A percentile compares a stretch with the other conserved stretches of the same genome.
phyloP scores from a whole-genome alignment of 441 rosid genomes.

The Sinapis alba region DNA sequence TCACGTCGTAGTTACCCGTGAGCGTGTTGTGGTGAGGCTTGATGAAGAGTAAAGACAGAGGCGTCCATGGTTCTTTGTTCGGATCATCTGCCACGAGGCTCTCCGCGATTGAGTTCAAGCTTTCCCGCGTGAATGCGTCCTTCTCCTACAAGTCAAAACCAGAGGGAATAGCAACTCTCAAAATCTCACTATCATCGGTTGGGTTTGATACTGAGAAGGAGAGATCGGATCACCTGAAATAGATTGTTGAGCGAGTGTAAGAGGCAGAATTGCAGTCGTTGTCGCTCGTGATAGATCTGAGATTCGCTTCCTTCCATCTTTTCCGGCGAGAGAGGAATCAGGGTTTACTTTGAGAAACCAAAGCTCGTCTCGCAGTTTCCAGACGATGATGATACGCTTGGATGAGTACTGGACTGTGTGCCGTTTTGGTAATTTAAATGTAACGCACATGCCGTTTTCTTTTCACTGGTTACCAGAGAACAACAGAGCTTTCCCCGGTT shows the following conservation, averaged over 20 bases:
- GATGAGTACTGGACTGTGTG: background rate
- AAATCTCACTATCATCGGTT: background rate
- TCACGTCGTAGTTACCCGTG: constrained; percentile 84
- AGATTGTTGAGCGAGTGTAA: constrained; percentile 91
- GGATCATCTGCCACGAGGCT: constrained; percentile 67
- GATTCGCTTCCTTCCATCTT: constrained; percentile 48
- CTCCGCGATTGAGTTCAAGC: constrained; percentile 67
- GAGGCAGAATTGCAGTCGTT: constrained; percentile 80
- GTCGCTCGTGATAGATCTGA: constrained; percentile 79
- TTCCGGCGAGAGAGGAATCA: constrained; percentile 7
- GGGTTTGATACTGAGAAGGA: background rate
- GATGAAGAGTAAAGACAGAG: constrained; percentile 67
- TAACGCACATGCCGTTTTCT: background rate
- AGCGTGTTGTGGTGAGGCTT: constrained; percentile 84
- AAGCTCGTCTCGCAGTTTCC: background rate
- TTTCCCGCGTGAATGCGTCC: constrained; percentile 64
- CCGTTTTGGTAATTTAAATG: background rate
- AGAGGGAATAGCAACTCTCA: background rate
- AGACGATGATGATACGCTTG: background rate
- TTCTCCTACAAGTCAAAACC: constrained; percentile 46
- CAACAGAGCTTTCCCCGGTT: background rate
- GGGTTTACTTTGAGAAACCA: background rate
- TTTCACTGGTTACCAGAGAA: background rate
- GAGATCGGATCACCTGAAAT: constrained; percentile 63
- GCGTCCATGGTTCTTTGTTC: constrained; percentile 59